phyloP scores from a whole-genome alignment of 345 rosid genomes.

The Hibiscus tridactylites region DNA sequence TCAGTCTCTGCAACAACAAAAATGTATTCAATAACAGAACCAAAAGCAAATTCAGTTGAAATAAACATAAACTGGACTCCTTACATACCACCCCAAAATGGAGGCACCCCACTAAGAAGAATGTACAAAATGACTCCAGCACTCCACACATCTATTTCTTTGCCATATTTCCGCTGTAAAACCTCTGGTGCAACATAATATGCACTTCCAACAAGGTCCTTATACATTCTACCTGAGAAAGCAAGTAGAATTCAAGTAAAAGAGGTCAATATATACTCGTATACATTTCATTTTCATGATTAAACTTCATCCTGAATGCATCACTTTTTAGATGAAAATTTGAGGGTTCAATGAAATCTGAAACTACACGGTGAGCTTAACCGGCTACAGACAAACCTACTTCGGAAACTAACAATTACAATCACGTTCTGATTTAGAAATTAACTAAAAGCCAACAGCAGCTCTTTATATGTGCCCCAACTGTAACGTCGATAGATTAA shows the following conservation, averaged over 20 bases:
- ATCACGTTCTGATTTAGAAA: not conserved
- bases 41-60: not conserved
- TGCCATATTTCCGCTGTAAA: conserved; percentile 56
- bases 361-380: not conserved
- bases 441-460: not conserved
- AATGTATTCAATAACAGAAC: not conserved
- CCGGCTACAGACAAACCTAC: not conserved
- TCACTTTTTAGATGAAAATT: not conserved
- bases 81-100: conserved; percentile 96
- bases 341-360: not conserved
- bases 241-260: not conserved
- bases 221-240: conserved; percentile 53
- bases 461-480: not conserved
- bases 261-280: not conserved
- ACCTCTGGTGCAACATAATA: conserved; percentile 96
- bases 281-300: not conserved
- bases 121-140: conserved; percentile 88
- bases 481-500: not conserved
- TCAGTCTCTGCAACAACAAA: conserved; percentile 27
- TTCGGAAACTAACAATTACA: not conserved
- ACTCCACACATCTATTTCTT: conserved; percentile 92
- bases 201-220: conserved; percentile 69
- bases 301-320: not conserved
- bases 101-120: conserved; percentile 89
- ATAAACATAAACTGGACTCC: not conserved